Conservation (phyloP, 2,329 filamentous ascomycete species). For the Akanthomyces lecanii region DNA sequence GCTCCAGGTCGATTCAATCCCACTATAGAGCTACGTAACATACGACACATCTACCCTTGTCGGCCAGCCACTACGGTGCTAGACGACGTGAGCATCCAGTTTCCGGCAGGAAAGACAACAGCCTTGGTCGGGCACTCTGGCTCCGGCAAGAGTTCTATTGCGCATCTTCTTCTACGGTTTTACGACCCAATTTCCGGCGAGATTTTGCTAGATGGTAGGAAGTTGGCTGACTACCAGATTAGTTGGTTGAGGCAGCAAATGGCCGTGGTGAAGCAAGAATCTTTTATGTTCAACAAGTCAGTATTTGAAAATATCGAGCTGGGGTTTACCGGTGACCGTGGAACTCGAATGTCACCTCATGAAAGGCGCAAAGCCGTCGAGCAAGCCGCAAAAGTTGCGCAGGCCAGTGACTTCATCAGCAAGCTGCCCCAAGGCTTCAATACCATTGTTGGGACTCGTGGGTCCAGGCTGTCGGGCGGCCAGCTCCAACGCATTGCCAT, state of each 20-base stretch:
- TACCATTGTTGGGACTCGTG: not conserved
- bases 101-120: slow-evolving; percentile 42
- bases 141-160: slow-evolving; percentile 46
- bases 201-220: slow-evolving; percentile 34
- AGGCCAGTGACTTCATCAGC: not conserved
- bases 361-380: not conserved
- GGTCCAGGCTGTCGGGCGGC: not conserved
- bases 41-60: slow-evolving; percentile 49
- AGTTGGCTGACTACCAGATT: slow-evolving; percentile 36
- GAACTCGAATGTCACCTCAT: not conserved
- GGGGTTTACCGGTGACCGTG: slow-evolving; percentile 35
- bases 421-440: not conserved
- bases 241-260: slow-evolving; percentile 46
- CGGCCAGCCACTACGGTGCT: slow-evolving; percentile 41
- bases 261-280: slow-evolving; percentile 44
- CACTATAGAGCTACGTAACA: slow-evolving; percentile 39
- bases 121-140: slow-evolving; percentile 52
- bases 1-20: slow-evolving; percentile 21
- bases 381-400: not conserved
- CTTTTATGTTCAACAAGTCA: slow-evolving; percentile 38
- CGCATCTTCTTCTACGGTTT: slow-evolving; percentile 49
- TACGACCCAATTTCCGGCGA: slow-evolving; percentile 43
- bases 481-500: not conserved
- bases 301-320: slow-evolving; percentile 19
- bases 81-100: slow-evolving; percentile 30